These are phyloP conservation scores for Colletotrichum sp. DNA, from an alignment of 2,329 filamentous ascomycete species.

Conservation along the genomic window DNA sequence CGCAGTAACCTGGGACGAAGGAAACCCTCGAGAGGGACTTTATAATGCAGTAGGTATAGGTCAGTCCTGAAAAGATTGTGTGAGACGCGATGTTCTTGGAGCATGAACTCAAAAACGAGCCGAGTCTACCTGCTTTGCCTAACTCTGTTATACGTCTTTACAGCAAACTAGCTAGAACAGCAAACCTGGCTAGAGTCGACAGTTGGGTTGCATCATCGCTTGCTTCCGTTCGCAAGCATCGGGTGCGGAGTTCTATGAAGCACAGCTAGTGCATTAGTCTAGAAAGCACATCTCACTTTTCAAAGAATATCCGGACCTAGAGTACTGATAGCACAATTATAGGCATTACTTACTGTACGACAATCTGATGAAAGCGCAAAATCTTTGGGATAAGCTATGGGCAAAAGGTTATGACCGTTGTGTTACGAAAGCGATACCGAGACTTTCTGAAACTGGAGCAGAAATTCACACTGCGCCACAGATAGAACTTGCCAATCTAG, in stretches of 20 bases:
- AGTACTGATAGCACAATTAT: background rate
- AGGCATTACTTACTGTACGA: rapidly evolving
- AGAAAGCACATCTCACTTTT: background rate
- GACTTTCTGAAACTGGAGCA: background rate
- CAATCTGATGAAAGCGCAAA: background rate
- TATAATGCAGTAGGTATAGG: background rate
- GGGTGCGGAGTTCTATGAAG: background rate
- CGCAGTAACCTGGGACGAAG: rapidly evolving
- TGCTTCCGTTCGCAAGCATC: background rate
- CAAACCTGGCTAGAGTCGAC: background rate
- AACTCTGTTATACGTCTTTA: background rate
- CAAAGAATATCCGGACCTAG: rapidly evolving
- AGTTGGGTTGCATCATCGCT: background rate
- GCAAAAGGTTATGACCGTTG: background rate
- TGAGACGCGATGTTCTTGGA: background rate
- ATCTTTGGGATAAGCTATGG: background rate
- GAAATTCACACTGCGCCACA: background rate
- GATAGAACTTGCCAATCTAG: background rate
- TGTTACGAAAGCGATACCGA: background rate
- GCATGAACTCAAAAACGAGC: background rate
- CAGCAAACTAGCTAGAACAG: rapidly evolving
- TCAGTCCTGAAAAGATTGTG: rapidly evolving
- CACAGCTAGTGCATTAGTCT: background rate
- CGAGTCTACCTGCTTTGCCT: background rate
- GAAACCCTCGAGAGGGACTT: rapidly evolving